Evolutionary conservation across 1,139 yeast genomes (phyloP), one percentile per base, ranked within the genome.

Genomic region (Trichomonascaceae sp.): DNA sequence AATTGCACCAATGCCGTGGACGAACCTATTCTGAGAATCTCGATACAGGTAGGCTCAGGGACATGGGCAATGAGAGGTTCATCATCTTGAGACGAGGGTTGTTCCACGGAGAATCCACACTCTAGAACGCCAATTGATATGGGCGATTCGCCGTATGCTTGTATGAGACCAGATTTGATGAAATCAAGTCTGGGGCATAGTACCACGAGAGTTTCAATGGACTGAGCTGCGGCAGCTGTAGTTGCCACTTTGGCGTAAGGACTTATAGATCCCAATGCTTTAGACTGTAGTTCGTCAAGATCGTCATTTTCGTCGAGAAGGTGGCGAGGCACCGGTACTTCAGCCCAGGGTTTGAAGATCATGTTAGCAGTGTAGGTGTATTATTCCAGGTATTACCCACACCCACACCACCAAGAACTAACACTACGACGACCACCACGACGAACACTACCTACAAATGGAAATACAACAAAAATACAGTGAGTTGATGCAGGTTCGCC

Each of bases 271-370:
- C 37, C 35, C n/a, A 42, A 28, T 36, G 35, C 37, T 13, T 32
- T 33, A 11, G 40, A 43, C 16, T 39, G 53, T 23, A 44, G 44
- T 20, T 50, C 59, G 16, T 55, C 61, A 27, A 66, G 68, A 28
- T 66, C 71, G 23, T 57, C 60, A 27, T 52, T 46, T 30, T 69
- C 74, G 40, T 56, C 57, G 27, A 72, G 54, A 14, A 64, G 48
- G 50, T 74, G 77, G 38, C 80, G 66, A 9, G 77, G 72, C 17
- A 65, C 57, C 32, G 65, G 71, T 26, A 54, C 50, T 36, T 70
- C 76, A 13, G 62, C 57, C 65, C 73, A 64, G 17, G 75, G 76
- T 66, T 71, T 74, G 40, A 74, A 62, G n/a, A n/a, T n/a, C n/a
- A 70, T 70, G n/a, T n/a, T n/a, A n/a, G n/a, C n/a, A n/a, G n/a